Evolutionary conservation across 1,139 yeast genomes (phyloP).

Genomic region (Hyphopichia burtonii): DNA sequence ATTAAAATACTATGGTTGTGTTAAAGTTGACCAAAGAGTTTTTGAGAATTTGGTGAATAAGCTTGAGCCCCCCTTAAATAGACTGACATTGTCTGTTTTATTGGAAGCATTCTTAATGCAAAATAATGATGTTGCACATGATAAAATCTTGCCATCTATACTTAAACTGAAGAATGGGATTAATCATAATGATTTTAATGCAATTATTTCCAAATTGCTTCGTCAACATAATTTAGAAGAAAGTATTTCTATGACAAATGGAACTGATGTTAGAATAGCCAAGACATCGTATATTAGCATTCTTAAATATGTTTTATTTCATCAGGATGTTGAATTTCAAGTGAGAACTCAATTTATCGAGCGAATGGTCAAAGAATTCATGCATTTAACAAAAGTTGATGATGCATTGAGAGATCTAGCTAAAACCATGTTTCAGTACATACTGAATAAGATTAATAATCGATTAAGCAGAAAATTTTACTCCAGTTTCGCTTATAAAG

Average conservation of each 20-base stretch:
- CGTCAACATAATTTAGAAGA: conserved; percentile 21
- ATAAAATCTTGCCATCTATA: conserved; percentile 29
- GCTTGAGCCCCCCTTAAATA: conserved; percentile 28
- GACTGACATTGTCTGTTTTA: conserved; percentile 35
- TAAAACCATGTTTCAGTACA: conserved; percentile 9
- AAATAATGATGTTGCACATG: conserved; percentile 28
- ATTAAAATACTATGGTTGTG: conserved; percentile 15
- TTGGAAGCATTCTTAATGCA: conserved; percentile 28
- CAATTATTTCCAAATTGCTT: conserved; percentile 27
- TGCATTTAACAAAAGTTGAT: conserved; percentile 10
- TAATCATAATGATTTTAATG: conserved; percentile 23
- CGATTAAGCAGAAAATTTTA: conserved; percentile 11
- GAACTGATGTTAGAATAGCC: conserved; percentile 20
- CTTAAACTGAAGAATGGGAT: conserved; percentile 28
- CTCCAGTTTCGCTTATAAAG: neutral
- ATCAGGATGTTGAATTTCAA: neutral
- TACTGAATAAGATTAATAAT: conserved; percentile 10
- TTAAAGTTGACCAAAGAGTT: conserved; percentile 5
- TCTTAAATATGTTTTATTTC: conserved; percentile 13
- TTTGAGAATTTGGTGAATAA: conserved; percentile 20
- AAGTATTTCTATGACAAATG: conserved; percentile 20
- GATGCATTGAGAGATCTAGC: conserved; percentile 10
- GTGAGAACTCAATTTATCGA: conserved; percentile 9
- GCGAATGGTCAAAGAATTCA: conserved; percentile 11
- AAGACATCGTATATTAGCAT: conserved; percentile 26